These are phyloP conservation scores for Graphilbum ipis-grandicollis DNA, from an alignment of 2,329 filamentous ascomycete genomes.

Conservation along the genomic window DNA sequence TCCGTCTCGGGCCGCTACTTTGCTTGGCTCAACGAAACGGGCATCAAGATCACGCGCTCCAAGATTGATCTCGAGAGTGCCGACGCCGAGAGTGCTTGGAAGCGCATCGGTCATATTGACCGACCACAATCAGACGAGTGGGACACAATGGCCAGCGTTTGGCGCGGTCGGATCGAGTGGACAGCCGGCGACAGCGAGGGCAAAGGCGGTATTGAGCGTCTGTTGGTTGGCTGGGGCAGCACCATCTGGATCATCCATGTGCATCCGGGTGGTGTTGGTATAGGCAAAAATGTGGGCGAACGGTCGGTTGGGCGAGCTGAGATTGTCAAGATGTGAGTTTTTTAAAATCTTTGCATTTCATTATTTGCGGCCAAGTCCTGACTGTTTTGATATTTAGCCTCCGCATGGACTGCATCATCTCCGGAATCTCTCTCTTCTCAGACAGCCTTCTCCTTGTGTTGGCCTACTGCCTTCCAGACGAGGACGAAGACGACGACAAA, in stretches of 20 bases:
- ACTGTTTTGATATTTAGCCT: too few species aligned
- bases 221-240: slow-evolving; percentile 89
- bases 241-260: slow-evolving; percentile 94
- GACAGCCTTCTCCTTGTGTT: slow-evolving; percentile 79
- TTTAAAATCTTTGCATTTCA: too few species aligned
- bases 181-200: slow-evolving; percentile 49
- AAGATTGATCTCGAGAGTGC: slow-evolving; percentile 62
- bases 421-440: slow-evolving; percentile 91
- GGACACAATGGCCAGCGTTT: slow-evolving; percentile 93
- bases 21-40: slow-evolving; percentile 90
- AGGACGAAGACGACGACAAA: too few species aligned
- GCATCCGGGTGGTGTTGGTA: slow-evolving; percentile 52
- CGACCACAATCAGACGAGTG: slow-evolving; percentile 72
- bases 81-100: slow-evolving; percentile 78
- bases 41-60: slow-evolving; percentile 94
- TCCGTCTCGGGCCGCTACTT: slow-evolving; percentile 84
- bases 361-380: too few species aligned
- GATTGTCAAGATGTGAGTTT: slow-evolving; percentile 82
- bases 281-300: slow-evolving; percentile 51
- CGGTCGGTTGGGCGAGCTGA: slow-evolving; percentile 65
- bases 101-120: slow-evolving; percentile 81
- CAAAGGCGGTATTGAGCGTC: slow-evolving; percentile 41
- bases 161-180: slow-evolving; percentile 88
- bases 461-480: slow-evolving; percentile 63
- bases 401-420: slow-evolving; percentile 94